These are phyloP conservation scores for Trichophyton benhamiae DNA, from an alignment of 2,329 filamentous ascomycete species.

Conservation along the genomic window DNA sequence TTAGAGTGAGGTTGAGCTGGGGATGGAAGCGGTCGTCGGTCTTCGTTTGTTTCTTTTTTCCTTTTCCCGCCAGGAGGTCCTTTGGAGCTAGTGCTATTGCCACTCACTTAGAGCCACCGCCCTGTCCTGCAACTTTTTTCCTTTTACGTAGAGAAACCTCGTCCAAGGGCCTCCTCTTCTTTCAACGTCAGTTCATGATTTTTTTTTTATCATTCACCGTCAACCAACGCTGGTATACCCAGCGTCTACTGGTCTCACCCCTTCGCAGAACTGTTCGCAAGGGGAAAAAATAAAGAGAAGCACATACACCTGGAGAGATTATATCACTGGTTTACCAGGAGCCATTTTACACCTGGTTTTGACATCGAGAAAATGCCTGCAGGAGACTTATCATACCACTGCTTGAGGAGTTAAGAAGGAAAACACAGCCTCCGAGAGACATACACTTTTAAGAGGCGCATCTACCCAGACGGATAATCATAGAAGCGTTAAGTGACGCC, in stretches of 20 bases:
- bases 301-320: not conserved
- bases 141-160: not conserved
- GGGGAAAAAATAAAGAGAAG: not conserved
- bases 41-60: slow-evolving; percentile 1
- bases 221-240: not conserved
- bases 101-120: slow-evolving; percentile 1
- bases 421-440: not conserved
- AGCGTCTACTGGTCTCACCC: not conserved
- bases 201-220: not conserved
- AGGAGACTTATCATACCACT: not conserved
- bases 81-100: slow-evolving; percentile 2
- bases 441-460: not conserved
- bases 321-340: not conserved
- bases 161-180: not conserved
- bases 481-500: not conserved
- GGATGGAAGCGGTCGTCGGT: not conserved
- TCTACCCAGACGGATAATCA: not conserved
- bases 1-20: not conserved
- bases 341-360: not conserved
- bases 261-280: not conserved
- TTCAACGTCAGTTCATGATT: not conserved
- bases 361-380: not conserved
- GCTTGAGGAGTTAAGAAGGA: not conserved
- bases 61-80: not conserved
- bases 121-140: not conserved